Percentiles rank a stretch among this genome's conserved stretches.
phyloP scores from a whole-genome alignment of 495 filamentous ascomycete species.

The Hypoxylon perforatum region DNA sequence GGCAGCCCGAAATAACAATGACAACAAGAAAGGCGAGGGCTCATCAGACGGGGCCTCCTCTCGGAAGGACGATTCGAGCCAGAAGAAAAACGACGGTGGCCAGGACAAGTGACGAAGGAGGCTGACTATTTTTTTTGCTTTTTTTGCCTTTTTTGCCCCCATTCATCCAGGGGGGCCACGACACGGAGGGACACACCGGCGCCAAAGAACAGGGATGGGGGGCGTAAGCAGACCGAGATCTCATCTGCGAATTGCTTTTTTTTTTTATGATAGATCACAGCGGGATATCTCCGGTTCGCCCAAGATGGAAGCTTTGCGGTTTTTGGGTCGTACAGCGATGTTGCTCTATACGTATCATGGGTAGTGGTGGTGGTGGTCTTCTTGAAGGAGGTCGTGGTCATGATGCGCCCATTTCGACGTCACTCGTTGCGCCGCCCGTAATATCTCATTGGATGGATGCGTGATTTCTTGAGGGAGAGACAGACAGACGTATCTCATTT shows the following conservation, averaged over 20 bases:
- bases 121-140: too few species aligned
- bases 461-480: neutral
- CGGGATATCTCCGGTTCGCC: slow-evolving; percentile 23
- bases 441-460: slow-evolving; percentile 5
- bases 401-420: slow-evolving; percentile 30
- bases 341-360: neutral
- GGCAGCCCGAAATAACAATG: slow-evolving; percentile 53
- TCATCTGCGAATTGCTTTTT: neutral
- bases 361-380: neutral
- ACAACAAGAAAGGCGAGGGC: slow-evolving; percentile 34
- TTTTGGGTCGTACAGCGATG: slow-evolving; percentile 1
- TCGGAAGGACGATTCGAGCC: slow-evolving; percentile 17
- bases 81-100: slow-evolving; percentile 25
- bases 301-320: slow-evolving; percentile 9
- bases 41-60: slow-evolving; percentile 12
- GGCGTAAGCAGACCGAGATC: slow-evolving; percentile 23
- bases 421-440: slow-evolving; percentile 12
- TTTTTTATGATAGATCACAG: slow-evolving; percentile 31
- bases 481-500: too few species aligned
- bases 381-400: slow-evolving; percentile 17
- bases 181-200: neutral
- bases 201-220: slow-evolving; percentile 1
- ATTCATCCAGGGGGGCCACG: neutral
- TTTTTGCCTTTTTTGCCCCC: too few species aligned
- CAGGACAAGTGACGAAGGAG: slow-evolving; percentile 22